Percentiles rank a stretch among this genome's conserved stretches.
phyloP scores from a whole-genome alignment of 140 eudicot species.

The Stevia rebaudiana region DNA sequence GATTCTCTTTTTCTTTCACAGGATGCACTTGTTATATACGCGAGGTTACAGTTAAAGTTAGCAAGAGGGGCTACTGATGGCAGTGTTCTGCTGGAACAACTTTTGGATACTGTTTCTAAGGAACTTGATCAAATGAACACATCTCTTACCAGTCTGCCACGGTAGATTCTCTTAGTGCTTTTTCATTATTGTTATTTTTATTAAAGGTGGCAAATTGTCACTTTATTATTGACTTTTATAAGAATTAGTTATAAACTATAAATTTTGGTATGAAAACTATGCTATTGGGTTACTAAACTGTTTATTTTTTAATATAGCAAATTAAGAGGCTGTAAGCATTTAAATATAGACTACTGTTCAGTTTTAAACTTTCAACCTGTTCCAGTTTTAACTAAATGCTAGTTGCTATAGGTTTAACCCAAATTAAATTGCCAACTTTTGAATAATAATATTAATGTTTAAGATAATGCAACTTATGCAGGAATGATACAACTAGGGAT shows the following conservation, averaged over 20 bases:
- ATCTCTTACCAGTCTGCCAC: conserved; percentile 31
- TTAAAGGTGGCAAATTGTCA: neutral
- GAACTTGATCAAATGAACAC: conserved; percentile 73
- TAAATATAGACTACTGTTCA: neutral
- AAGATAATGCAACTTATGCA: conserved; percentile 22
- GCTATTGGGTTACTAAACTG: neutral
- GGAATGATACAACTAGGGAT: conserved; percentile 67
- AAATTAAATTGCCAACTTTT: neutral
- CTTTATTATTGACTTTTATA: neutral
- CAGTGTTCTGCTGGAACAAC: conserved; percentile 57
- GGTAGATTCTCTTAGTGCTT: conserved; percentile 38
- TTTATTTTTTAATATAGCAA: neutral
- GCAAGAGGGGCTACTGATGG: conserved; percentile 70
- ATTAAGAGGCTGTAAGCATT: neutral
- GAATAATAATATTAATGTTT: neutral
- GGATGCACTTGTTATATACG: conserved; percentile 76
- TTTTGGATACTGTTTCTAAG: conserved; percentile 60
- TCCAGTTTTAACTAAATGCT: neutral
- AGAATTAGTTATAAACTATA: neutral
- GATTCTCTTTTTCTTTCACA: conserved; percentile 18
- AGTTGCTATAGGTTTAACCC: neutral
- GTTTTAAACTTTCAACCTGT: neutral
- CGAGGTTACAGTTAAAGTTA: conserved; percentile 68
- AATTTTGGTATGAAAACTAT: neutral
- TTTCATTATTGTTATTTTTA: conserved; percentile 4